Evolutionary conservation across 192 early-diverging fungal genomes (phyloP).

Genomic region (Haplosporangium gracile): DNA sequence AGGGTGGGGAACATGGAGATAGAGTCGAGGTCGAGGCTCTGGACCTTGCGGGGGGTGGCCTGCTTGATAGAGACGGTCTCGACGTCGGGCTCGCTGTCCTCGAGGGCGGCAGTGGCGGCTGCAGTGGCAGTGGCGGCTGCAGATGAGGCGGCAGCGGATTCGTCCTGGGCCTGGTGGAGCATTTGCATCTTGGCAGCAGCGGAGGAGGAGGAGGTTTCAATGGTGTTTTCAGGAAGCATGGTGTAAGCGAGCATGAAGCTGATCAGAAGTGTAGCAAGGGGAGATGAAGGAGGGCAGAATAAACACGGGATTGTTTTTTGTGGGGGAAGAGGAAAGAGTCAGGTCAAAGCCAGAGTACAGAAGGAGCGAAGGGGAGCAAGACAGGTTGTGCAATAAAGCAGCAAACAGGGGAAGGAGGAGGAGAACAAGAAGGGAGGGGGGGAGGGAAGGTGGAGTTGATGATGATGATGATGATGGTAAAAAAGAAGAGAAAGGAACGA

Average conservation of each 20-base stretch:
- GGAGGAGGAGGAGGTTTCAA: constrained; percentile 32
- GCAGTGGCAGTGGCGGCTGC: constrained; percentile 37
- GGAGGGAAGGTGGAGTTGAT: neutral
- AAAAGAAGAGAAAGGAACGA: constrained; percentile 11
- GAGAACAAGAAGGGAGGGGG: neutral
- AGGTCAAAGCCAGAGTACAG: constrained; percentile 43
- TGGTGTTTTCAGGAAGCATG: constrained; percentile 36
- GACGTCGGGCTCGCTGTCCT: constrained; percentile 15
- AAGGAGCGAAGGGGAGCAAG: constrained; percentile 26
- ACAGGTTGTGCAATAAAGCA: constrained; percentile 37
- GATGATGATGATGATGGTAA: constrained; percentile 13
- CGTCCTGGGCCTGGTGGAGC: constrained; percentile 51
- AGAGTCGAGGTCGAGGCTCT: constrained; percentile 66
- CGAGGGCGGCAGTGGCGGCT: constrained; percentile 25
- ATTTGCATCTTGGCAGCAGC: constrained; percentile 45
- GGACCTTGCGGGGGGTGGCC: constrained; percentile 38
- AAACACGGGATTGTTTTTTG: constrained; percentile 3
- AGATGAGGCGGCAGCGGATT: constrained; percentile 36
- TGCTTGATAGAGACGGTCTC: constrained; percentile 23
- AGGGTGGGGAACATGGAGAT: constrained; percentile 85
- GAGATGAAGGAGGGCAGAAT: neutral
- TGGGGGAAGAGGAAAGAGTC: constrained; percentile 9
- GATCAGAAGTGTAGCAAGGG: neutral
- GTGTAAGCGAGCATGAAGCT: constrained; percentile 28
- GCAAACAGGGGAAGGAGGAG: constrained; percentile 13